Evolutionary conservation across 2,329 filamentous ascomycete genomes (phyloP), one percentile per base, ranked within the genome.

Genomic region (Penicillium sclerotigenum): DNA sequence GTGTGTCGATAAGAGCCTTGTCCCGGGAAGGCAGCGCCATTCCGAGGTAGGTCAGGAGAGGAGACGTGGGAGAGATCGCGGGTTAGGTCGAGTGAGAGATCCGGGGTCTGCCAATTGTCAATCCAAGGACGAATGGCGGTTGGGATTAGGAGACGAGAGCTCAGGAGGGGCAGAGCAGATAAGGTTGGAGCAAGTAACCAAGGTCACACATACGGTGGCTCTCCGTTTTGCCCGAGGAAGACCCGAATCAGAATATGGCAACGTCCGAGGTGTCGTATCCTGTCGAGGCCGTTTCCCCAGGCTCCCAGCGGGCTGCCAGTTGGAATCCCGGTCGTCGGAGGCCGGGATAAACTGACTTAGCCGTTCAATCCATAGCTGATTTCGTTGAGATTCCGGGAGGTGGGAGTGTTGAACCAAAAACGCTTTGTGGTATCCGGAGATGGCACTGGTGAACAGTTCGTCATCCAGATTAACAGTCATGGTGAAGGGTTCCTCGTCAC

Each of bases 141-240:
- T 64, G 64, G 61, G 57, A 57, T 65, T 50, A 60, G 58, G 58
- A 64, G 59, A 58, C 63, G 56, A 65, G 65, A 63, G 62, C 59
- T 60, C 60, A 51, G 54, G 61, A 59, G 60, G 66, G 57, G 51
- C 54, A 62, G 54, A 61, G 58, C 55, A 60, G 59, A 58, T 59
- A 59, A 66, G 61, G 62, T 61, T 66, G 64, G 64, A 73, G 66
- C 65, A 73, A 71, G 70, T 67, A 68, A 71, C 72, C 67, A 71
- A 70, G 70, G 70, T 69, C 65, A 75, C 59, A 66, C 75, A 68
- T 77, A 77, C 75, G 73, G 71, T 75, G 70, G 73, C 74, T 73
- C 73, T 73, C 69, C 75, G 73, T 69, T 77, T 77, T 52, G 72
- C 69, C 66, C 66, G 67, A 49, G 68, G 73, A 60, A 69, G 67